Evolutionary conservation across 208 protist species (phyloP), one percentile per base, ranked within the genome.

Genomic region (Trypanosoma brucei): DNA sequence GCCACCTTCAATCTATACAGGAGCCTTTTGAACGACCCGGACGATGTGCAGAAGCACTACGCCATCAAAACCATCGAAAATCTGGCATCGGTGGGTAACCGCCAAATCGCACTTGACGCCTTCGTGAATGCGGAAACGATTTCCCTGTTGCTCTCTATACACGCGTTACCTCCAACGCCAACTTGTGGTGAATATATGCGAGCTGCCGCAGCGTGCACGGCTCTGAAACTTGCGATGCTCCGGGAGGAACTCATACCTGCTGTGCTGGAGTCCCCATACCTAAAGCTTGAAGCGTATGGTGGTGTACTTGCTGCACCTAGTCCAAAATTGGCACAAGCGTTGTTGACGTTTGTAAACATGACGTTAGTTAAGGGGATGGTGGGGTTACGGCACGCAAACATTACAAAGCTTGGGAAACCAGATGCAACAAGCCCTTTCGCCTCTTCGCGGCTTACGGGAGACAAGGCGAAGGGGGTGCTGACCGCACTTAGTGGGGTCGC

Each of bases 11-110:
- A 45, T 37, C 54, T 84, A n/a, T 94, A 84, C 62, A 14, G 81
- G 30, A 39, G 58, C 14, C 74, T 84, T 33, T 74, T 97, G 13
- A 57, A 71, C 38, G 75, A 75, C 7, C 57, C 68, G 31, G 93
- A 97, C 59, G 88, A 93, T 36, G 75, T 93, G n/a, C 53, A 91
- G 51, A 76, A 75, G 68, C 91, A 96, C 63, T 97, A 95, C 75
- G 86, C 84, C 35, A 77, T 86, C 2, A 95, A 96, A 62, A 81
- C 84, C 37, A 82, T 96, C 38, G 93, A 97, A 67, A 97, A 96
- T 73, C 66, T 96, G 40, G 70, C 83, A n/a, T 85, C 88, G 0
- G 76, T 86, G 2, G 58, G 55, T 52, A 79, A 92, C 59, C 76
- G 68, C 22, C 51, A 69, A 40, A 71, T 91, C 55, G 75, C 72